Percentiles rank a stretch among this genome's conserved stretches.
Conservation (phyloP, 345 rosid species). For the Pelargonium nanum region DNA sequence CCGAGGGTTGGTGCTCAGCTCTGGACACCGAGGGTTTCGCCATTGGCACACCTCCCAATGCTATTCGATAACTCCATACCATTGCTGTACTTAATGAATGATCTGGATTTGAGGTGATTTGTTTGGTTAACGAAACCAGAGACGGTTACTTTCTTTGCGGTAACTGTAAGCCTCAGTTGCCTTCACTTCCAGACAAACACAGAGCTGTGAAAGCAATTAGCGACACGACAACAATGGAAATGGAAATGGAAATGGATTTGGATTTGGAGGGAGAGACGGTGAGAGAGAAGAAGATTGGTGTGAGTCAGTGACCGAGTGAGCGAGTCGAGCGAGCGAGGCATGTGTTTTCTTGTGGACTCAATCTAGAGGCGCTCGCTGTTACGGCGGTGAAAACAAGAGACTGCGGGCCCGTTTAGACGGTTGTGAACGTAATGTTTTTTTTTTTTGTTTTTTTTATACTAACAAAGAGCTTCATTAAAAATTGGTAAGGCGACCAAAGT, state of each 20-base stretch:
- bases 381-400: neutral
- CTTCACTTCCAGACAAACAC: neutral
- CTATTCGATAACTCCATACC: constrained; percentile 22
- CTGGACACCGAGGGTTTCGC: constrained; percentile 23
- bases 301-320: neutral
- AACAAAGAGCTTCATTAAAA: no score
- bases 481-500: no score
- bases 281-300: neutral
- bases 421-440: no score
- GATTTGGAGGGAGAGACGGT: neutral
- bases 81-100: constrained; percentile 9
- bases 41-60: constrained; percentile 14
- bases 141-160: neutral
- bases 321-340: neutral
- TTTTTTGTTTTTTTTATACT: no score
- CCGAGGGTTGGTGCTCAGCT: constrained; percentile 23
- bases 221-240: neutral
- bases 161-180: neutral
- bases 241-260: no score
- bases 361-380: neutral
- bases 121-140: neutral
- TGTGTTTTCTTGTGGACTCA: neutral
- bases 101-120: no score
- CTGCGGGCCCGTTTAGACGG: no score
- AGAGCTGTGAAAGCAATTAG: neutral